Evolutionary conservation across 192 early-diverging fungal genomes (phyloP), one percentile per base, ranked within the genome.

Genomic region (Podila clonocystis): DNA sequence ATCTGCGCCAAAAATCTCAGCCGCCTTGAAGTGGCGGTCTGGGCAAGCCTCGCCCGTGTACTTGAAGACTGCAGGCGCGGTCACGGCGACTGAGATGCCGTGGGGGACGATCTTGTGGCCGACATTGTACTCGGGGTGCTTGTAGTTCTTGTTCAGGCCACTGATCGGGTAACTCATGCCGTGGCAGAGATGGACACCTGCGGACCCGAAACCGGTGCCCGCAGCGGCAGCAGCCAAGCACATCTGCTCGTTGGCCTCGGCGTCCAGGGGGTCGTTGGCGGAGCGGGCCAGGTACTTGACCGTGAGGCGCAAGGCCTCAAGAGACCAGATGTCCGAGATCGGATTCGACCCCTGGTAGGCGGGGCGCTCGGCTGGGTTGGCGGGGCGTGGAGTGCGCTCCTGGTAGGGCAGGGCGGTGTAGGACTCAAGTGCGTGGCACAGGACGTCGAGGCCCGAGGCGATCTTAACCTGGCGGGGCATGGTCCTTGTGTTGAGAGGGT

Each of bases 281-380:
- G 93, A 91, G 50, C 91, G 85, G 11, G 91, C 93, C 58, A 97
- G 77, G 59, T 94, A 92, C 62, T 94, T 85, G 63, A 93, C 89
- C 9, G 93, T 93, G 92, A 97, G 93, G 55, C 86, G 85, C 70
- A 97, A 80, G 9, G 92, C 92, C 72, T 90, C 89, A 12, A 92
- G 70, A 1, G 94, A 95, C 96, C 96, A 97, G 57, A 97, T 90
- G 69, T 97, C 96, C 72, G 90, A 92, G 84, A 97, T 97, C 8
- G 96, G 96, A 80, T 97, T 97, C 49, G 94, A 91, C 28, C 96
- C 96, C 83, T 97, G 94, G 83, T 97, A 97, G 3, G 96, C 94
- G 11, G 96, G 96, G 60, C 96, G 91, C 50, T 89, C 82, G 19
- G 94, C 89, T 41, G 96, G 96, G 82, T 95, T 95, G 50, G 76